A percentile compares a stretch with the other conserved stretches of the same genome.
phyloP scores from a whole-genome alignment of 2,329 filamentous ascomycete species.

The Fusarium sp. region DNA sequence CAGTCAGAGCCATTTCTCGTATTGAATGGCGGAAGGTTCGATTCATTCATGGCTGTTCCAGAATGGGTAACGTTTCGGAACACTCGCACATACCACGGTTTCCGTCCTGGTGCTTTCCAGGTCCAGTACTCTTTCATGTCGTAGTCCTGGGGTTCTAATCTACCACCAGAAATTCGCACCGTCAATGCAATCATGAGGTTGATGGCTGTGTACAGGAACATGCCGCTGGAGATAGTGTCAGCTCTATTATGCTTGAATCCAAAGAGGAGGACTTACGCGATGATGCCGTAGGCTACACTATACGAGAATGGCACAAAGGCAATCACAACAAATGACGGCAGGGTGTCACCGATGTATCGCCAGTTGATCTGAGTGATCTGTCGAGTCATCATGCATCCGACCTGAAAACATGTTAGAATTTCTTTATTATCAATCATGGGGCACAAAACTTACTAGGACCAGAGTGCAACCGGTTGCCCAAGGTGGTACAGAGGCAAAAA shows the following conservation, averaged over 20 bases:
- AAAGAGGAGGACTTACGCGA: conserved; percentile 60
- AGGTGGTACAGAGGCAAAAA: conserved; percentile 79
- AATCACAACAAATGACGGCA: conserved; percentile 85
- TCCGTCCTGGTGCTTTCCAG: conserved; percentile 35
- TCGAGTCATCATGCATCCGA: conserved; percentile 84
- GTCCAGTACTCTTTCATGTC: conserved; percentile 47
- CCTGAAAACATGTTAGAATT: conserved; percentile 48
- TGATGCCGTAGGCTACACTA: conserved; percentile 85
- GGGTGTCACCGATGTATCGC: conserved; percentile 82
- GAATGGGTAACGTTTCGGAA: background rate
- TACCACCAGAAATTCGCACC: conserved; percentile 22
- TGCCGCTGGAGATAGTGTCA: conserved; percentile 17
- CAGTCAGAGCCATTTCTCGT: conserved; percentile 19
- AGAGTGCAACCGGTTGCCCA: conserved; percentile 85
- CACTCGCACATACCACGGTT: conserved; percentile 34
- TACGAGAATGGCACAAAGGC: conserved; percentile 88
- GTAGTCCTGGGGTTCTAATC: conserved; percentile 36
- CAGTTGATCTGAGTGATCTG: conserved; percentile 85
- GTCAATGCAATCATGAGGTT: conserved; percentile 34
- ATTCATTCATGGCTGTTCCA: background rate
- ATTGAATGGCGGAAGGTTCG: background rate
- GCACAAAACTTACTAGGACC: conserved; percentile 63
- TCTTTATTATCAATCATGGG: accelerated
- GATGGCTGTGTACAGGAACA: conserved; percentile 36
- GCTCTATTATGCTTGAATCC: accelerated